Conservation (phyloP, 345 rosid species). For the Rhodomyrtus tomentosa region DNA sequence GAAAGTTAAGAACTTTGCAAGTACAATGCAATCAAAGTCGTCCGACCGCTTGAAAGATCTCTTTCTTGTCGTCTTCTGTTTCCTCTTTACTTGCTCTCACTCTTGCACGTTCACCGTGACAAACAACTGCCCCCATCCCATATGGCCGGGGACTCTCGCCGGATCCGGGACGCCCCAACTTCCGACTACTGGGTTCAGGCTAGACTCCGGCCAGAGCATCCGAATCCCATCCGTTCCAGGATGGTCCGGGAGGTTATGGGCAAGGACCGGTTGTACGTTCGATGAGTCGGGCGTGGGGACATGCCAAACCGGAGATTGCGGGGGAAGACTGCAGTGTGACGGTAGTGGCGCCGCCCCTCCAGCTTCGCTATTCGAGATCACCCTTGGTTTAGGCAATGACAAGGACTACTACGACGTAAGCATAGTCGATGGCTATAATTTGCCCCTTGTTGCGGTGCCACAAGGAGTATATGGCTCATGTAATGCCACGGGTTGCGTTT, state of each 20-base stretch:
- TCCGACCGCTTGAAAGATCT: background rate
- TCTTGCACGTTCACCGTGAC: slow-evolving; percentile 47
- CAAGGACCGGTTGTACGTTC: slow-evolving; percentile 73
- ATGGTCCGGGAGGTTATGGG: slow-evolving; percentile 96
- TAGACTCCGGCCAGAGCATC: slow-evolving; percentile 50
- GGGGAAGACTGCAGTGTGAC: slow-evolving; percentile 61
- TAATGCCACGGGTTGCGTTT: slow-evolving; percentile 71
- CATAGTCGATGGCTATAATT: slow-evolving; percentile 77
- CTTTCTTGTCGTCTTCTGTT: slow-evolving; percentile 17
- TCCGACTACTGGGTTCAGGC: slow-evolving; percentile 50
- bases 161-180: slow-evolving; percentile 75
- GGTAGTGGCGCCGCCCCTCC: slow-evolving; percentile 79
- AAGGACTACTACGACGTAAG: slow-evolving; percentile 75
- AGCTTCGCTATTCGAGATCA: slow-evolving; percentile 78
- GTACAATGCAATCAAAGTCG: background rate
- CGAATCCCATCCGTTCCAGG: slow-evolving; percentile 47
- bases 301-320: slow-evolving; percentile 78
- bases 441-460: slow-evolving; percentile 67
- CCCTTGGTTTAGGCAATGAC: slow-evolving; percentile 40
- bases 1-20: background rate
- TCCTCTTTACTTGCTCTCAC: slow-evolving; percentile 21
- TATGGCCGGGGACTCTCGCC: slow-evolving; percentile 83
- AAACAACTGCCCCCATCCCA: slow-evolving; percentile 64
- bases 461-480: slow-evolving; percentile 52
- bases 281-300: slow-evolving; percentile 45